Conservation (phyloP, 371 early-diverging fungal genomes). For the Apophysomyces elegans region DNA sequence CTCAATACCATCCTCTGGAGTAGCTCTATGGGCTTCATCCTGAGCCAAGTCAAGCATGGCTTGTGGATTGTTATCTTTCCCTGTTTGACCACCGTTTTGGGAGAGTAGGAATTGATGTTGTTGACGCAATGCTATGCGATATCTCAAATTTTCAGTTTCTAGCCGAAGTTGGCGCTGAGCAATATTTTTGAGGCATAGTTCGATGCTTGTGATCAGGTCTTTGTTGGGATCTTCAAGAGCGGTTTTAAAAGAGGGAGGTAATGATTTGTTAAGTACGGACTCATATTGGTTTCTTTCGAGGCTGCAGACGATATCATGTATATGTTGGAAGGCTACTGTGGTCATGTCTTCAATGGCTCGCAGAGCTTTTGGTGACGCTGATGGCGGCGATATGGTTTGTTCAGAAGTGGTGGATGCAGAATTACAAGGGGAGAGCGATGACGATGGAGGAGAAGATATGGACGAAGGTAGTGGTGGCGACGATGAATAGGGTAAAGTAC, state of each 20-base stretch:
- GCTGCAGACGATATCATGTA: constrained; percentile 32
- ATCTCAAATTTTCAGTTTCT: constrained; percentile 46
- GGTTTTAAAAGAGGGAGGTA: not conserved
- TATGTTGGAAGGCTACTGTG: constrained; percentile 21
- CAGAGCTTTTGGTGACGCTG: constrained; percentile 19
- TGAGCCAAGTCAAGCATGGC: not conserved
- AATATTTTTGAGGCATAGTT: constrained; percentile 38
- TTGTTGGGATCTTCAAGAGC: constrained; percentile 18
- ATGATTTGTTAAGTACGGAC: constrained; percentile 22
- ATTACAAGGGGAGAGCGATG: constrained; percentile 7
- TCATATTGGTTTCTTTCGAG: constrained; percentile 39
- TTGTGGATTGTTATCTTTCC: constrained; percentile 9
- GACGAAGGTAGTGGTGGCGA: constrained; percentile 17
- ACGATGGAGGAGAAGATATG: constrained; percentile 7
- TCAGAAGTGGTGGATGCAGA: constrained; percentile 4
- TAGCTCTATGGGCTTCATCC: constrained; percentile 14
- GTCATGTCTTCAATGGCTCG: constrained; percentile 14
- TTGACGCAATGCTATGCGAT: constrained; percentile 43
- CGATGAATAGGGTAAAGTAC: constrained; percentile 18
- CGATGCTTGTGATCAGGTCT: constrained; percentile 27
- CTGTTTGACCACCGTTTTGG: constrained; percentile 3
- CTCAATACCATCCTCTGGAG: constrained; percentile 31
- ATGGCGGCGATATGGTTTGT: not conserved
- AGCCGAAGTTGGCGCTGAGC: constrained; percentile 44
- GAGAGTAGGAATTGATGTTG: constrained; percentile 38